phyloP scores from a whole-genome alignment of 306 rosid genomes.

The Astragalus glycyphyllos region DNA sequence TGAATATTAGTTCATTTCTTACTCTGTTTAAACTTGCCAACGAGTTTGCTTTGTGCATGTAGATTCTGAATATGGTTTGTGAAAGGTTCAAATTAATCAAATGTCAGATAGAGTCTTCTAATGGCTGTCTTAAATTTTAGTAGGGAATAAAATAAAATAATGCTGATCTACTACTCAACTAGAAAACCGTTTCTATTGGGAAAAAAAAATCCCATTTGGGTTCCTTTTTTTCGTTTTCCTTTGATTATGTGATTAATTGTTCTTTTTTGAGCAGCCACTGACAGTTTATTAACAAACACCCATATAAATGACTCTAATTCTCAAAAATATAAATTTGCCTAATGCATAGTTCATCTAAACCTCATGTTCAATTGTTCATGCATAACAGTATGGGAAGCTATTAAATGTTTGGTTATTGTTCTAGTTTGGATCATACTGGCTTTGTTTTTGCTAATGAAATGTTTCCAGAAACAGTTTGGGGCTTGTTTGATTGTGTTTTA shows the following conservation, averaged over 20 bases:
- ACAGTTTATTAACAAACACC: slow-evolving; percentile 29
- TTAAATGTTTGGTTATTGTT: too few relatives aligned
- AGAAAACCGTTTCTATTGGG: slow-evolving; percentile 26
- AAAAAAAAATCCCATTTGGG: background rate
- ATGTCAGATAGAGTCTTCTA: slow-evolving; percentile 1
- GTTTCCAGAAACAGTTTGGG: slow-evolving; percentile 11
- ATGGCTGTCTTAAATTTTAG: background rate
- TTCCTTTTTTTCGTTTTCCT: slow-evolving; percentile 15
- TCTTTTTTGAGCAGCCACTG: slow-evolving; percentile 27
- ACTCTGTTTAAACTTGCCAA: slow-evolving; percentile 16
- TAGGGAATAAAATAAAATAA: background rate
- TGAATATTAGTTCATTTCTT: slow-evolving; percentile 20
- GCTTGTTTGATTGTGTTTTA: too few relatives aligned
- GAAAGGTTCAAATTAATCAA: slow-evolving; percentile 11
- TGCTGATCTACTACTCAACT: slow-evolving; percentile 3
- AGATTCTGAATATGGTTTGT: slow-evolving; percentile 19
- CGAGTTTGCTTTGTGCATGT: slow-evolving; percentile 20
- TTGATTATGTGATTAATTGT: background rate
- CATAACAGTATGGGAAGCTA: background rate
- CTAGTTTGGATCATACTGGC: slow-evolving; percentile 19
- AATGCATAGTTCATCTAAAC: slow-evolving; percentile 29
- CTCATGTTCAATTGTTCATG: background rate
- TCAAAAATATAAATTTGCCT: slow-evolving; percentile 5
- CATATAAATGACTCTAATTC: background rate
- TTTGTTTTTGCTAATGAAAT: background rate